phyloP scores from a whole-genome alignment of 306 rosid species.

The Gastrolobium bilobum region DNA sequence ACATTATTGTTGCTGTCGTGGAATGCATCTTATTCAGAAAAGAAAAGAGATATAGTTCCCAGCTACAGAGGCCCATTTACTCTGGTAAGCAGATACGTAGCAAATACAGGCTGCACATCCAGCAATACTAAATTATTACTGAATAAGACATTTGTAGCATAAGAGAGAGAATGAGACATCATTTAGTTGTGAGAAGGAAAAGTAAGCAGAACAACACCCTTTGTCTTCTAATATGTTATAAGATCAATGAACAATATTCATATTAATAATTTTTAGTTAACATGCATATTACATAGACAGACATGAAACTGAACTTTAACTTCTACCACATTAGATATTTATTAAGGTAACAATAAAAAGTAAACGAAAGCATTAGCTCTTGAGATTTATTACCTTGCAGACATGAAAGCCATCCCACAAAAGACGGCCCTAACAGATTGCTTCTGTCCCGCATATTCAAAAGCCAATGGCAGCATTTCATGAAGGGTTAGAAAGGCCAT shows the following conservation, averaged over 20 bases:
- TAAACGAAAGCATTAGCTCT: slow-evolving; percentile 12
- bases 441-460: slow-evolving; percentile 95
- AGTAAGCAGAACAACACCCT: background rate
- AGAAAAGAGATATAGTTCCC: background rate
- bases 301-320: no score
- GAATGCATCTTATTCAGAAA: slow-evolving; percentile 46
- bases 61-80: slow-evolving; percentile 70
- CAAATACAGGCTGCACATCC: slow-evolving; percentile 78
- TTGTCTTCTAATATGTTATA: background rate
- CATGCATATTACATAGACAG: slow-evolving; percentile 1
- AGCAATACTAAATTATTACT: background rate
- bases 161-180: background rate
- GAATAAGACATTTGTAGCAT: background rate
- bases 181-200: background rate
- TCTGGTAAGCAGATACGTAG: slow-evolving; percentile 83
- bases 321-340: slow-evolving; percentile 6
- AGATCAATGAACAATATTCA: background rate
- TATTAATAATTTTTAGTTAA: background rate
- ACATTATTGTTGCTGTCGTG: slow-evolving; percentile 3
- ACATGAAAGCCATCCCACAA: slow-evolving; percentile 99
- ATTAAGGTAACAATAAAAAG: slow-evolving; percentile 10
- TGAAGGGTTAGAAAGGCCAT: slow-evolving; percentile 98
- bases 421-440: slow-evolving; percentile 94
- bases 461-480: slow-evolving; percentile 98
- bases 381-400: slow-evolving; percentile 76